Percentiles rank a stretch among this genome's conserved stretches.
Evolutionary conservation across 2,329 filamentous ascomycete genomes (phyloP).

Genomic region (Pseudopyricularia cyperi): DNA sequence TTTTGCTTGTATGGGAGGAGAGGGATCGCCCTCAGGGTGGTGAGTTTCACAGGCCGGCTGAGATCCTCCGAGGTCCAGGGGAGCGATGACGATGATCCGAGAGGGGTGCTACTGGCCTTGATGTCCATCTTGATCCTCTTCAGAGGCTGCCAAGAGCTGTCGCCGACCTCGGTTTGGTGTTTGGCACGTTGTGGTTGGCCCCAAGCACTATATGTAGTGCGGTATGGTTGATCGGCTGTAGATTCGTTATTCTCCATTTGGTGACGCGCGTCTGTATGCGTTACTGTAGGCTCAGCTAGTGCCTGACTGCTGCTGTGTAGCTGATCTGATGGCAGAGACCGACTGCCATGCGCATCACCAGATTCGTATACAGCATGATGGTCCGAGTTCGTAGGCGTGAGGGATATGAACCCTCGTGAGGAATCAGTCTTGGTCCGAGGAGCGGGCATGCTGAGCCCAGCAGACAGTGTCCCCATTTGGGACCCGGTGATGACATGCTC

Average conservation of each 20-base stretch:
- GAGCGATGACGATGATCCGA: constrained; percentile 7
- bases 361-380: not conserved
- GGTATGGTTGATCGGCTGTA: not conserved
- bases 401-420: no score
- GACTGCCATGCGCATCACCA: not conserved
- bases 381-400: not conserved
- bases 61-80: constrained; percentile 27
- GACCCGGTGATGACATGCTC: not conserved
- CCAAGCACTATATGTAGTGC: not conserved
- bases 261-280: not conserved
- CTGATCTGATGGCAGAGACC: not conserved
- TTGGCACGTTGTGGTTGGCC: not conserved
- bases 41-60: constrained; percentile 34
- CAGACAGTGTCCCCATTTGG: not conserved
- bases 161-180: not conserved
- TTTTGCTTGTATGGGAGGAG: constrained; percentile 43
- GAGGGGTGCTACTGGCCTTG: not conserved
- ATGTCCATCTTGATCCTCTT: not conserved
- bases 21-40: constrained; percentile 33
- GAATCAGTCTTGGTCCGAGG: no score
- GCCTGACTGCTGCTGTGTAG: not conserved
- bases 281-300: not conserved
- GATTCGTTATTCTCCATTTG: not conserved
- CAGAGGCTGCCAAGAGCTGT: not conserved
- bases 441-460: no score